phyloP scores from a whole-genome alignment of 768 basidiomycete species.

The Amanita pseudoporphyria region DNA sequence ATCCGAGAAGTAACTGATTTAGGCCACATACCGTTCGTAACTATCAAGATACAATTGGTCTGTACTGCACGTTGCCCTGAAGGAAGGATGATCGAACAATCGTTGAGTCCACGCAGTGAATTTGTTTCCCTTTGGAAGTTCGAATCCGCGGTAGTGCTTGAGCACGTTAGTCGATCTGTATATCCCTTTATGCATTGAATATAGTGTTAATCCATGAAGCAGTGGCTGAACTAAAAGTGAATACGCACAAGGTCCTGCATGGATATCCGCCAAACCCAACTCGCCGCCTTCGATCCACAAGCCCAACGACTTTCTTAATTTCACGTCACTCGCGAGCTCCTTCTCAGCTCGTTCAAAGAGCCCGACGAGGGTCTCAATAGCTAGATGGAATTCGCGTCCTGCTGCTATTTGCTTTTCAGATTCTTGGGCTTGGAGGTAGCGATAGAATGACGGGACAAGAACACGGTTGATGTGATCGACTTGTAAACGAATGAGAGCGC shows the following conservation, averaged over 20 bases:
- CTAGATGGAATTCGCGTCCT: constrained; percentile 41
- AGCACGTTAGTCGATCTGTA: no score
- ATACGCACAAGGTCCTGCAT: no score
- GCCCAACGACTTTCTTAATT: no score
- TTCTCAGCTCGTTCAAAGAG: no score
- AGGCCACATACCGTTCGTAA: constrained; percentile 54
- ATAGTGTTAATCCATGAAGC: not conserved
- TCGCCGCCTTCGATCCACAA: no score
- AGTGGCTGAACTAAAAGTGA: not conserved
- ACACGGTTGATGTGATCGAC: no score
- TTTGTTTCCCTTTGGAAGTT: constrained; percentile 36
- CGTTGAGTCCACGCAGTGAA: constrained; percentile 44
- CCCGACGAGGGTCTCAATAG: no score
- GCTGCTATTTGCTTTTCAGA: constrained; percentile 36
- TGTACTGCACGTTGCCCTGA: constrained; percentile 60
- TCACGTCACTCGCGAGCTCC: no score
- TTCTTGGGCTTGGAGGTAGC: constrained; percentile 65
- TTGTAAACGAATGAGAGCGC: no score
- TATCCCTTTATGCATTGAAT: constrained; percentile 36
- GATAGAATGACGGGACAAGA: constrained; percentile 72
- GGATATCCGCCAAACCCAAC: no score
- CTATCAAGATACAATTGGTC: constrained; percentile 60
- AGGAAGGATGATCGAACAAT: no score
- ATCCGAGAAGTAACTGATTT: no score
- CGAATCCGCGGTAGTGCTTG: constrained; percentile 64